Evolutionary conservation across 1,139 yeast genomes (phyloP).

Genomic region (Ogataea hybrid): DNA sequence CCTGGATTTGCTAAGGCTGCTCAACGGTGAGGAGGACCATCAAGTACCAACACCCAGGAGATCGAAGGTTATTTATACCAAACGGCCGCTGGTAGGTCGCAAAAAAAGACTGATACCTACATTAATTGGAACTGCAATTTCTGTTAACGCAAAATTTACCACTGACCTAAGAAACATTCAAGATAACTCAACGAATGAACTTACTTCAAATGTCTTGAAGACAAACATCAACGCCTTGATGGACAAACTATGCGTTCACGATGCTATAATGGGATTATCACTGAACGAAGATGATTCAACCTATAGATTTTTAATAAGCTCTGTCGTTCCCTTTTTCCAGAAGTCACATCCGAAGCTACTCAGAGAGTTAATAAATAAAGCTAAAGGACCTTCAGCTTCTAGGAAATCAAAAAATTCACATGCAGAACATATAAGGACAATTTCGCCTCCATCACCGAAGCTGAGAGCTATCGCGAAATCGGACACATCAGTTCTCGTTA

Average conservation of each 20-base stretch:
- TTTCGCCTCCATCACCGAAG: too few species aligned
- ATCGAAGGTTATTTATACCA: neutral
- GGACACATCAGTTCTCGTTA: conserved; percentile 1
- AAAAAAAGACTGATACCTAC: conserved; percentile 32
- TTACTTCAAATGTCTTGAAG: conserved; percentile 1
- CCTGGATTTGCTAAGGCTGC: conserved; percentile 27
- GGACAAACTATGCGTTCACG: conserved; percentile 32
- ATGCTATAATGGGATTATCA: conserved; percentile 29
- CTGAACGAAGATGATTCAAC: conserved; percentile 28
- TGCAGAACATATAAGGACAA: too few species aligned
- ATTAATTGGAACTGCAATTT: conserved; percentile 30
- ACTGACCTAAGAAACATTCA: conserved; percentile 23
- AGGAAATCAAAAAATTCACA: conserved; percentile 2
- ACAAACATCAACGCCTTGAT: conserved; percentile 22
- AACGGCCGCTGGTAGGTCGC: conserved; percentile 24
- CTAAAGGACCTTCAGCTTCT: conserved; percentile 28
- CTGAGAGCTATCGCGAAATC: too few species aligned
- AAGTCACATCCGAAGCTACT: conserved; percentile 25
- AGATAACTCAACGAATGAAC: neutral
- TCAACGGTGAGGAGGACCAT: conserved; percentile 9
- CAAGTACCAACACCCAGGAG: neutral
- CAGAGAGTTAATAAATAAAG: conserved; percentile 26
- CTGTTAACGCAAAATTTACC: conserved; percentile 24
- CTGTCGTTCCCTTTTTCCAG: conserved; percentile 31
- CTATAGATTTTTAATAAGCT: conserved; percentile 24